A percentile compares a stretch with the other conserved stretches of the same genome.
These are phyloP conservation scores for Nigrograna mackinnonii DNA, from an alignment of 2,329 filamentous ascomycete species.

Conservation along the genomic window DNA sequence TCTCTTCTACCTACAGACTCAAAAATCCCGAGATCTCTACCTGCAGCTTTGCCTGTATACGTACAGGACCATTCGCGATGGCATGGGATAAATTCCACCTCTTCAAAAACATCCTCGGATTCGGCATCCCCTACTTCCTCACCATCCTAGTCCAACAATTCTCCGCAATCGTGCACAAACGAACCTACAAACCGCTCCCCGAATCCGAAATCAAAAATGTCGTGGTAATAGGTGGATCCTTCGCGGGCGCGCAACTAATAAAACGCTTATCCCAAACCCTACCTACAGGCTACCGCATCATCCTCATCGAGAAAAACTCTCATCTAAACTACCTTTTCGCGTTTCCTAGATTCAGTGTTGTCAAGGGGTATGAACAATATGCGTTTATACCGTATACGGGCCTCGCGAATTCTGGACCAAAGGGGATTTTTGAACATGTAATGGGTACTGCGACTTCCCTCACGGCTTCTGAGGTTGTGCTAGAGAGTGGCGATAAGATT, in stretches of 20 bases:
- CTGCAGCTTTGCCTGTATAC: not conserved
- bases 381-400: conserved; percentile 62
- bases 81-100: conserved; percentile 4
- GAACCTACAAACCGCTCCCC: conserved; percentile 11
- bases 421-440: conserved; percentile 45
- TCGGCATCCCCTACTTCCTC: conserved; percentile 7
- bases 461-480: conserved; percentile 39
- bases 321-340: conserved; percentile 66
- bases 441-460: conserved; percentile 48
- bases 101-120: conserved; percentile 30
- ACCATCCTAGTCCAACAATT: conserved; percentile 7
- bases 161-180: conserved; percentile 8
- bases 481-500: conserved; percentile 51
- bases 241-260: conserved; percentile 57
- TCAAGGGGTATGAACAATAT: conserved; percentile 59
- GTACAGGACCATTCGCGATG: conserved; percentile 2
- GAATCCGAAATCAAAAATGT: conserved; percentile 46
- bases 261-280: conserved; percentile 54
- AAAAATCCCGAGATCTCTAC: not conserved
- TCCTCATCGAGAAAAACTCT: conserved; percentile 62
- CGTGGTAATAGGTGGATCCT: conserved; percentile 62
- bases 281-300: conserved; percentile 54
- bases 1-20: not conserved
- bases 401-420: conserved; percentile 40
- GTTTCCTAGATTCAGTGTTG: conserved; percentile 62